Conservation (phyloP, 805 yeast genomes). For the Schwanniomyces polymorphus region DNA sequence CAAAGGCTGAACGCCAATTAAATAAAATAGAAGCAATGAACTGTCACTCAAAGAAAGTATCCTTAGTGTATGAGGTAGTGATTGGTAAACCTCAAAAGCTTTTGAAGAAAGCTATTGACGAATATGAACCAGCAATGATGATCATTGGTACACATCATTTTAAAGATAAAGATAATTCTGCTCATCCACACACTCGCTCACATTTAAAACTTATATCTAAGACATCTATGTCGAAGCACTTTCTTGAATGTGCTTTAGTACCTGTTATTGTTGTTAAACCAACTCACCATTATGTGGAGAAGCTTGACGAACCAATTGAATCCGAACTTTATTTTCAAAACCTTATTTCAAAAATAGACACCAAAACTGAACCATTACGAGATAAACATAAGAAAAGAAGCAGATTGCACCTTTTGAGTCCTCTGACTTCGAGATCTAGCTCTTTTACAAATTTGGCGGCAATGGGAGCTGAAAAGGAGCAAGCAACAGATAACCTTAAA, state of each 20-base stretch:
- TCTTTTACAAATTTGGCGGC: conserved; percentile 14
- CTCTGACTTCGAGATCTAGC: conserved; percentile 14
- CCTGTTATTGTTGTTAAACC: conserved; percentile 47
- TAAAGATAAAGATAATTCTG: conserved; percentile 12
- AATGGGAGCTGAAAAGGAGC: conserved; percentile 1
- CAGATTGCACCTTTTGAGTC: conserved; percentile 14
- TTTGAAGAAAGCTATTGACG: conserved; percentile 38
- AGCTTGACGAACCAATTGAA: conserved; percentile 29
- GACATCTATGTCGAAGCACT: conserved; percentile 37
- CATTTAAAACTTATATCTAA: conserved; percentile 30
- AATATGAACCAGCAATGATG: conserved; percentile 47
- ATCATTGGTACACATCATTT: conserved; percentile 41
- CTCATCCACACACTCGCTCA: conserved; percentile 7
- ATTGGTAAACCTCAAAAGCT: conserved; percentile 42
- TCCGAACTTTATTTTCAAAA: conserved; percentile 34
- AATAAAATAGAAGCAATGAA: conserved; percentile 34
- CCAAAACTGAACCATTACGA: conserved; percentile 12
- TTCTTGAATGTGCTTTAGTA: conserved; percentile 42
- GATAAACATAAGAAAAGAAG: conserved; percentile 16
- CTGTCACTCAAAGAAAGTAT: conserved; percentile 32
- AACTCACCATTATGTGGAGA: conserved; percentile 29
- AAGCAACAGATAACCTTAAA: not conserved
- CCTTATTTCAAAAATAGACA: conserved; percentile 30
- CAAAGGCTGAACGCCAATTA: conserved; percentile 25
- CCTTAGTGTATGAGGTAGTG: conserved; percentile 40